Conservation (phyloP, 805 yeast species). For the Kuraishia hungarica region DNA sequence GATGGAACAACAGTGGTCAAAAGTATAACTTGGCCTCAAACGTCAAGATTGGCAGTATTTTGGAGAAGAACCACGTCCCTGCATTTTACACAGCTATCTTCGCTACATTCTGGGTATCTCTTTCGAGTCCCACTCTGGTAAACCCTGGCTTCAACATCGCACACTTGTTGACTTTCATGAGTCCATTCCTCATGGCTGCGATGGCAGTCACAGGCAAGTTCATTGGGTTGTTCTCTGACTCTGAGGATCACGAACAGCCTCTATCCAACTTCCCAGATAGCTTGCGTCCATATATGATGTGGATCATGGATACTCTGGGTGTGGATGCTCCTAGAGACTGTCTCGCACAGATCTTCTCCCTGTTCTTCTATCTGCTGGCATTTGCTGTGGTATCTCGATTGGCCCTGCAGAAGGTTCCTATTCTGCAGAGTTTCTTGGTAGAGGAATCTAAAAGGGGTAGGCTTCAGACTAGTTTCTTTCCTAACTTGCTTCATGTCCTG, state of each 20-base stretch:
- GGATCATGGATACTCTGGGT: constrained; percentile 23
- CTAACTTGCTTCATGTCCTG: constrained; percentile 26
- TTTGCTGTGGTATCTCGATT: background rate
- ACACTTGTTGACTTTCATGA: constrained; percentile 18
- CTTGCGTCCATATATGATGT: constrained; percentile 11
- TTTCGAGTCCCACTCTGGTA: background rate
- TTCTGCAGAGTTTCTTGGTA: background rate
- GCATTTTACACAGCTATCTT: background rate
- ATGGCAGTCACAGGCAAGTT: constrained; percentile 15
- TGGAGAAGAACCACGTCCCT: constrained; percentile 16
- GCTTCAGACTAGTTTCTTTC: constrained; percentile 10
- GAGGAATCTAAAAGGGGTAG: background rate
- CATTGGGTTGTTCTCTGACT: constrained; percentile 3
- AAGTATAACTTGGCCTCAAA: constrained; percentile 48
- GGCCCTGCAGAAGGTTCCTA: background rate
- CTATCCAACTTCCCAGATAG: background rate
- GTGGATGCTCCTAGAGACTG: constrained; percentile 18
- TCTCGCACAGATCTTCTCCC: constrained; percentile 24
- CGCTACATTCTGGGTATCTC: background rate
- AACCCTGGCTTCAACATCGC: background rate
- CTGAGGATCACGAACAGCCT: background rate
- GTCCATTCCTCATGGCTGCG: constrained; percentile 39
- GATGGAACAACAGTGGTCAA: constrained; percentile 90
- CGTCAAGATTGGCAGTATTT: constrained; percentile 35
- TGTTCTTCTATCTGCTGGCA: constrained; percentile 18